phyloP scores from a whole-genome alignment of 2,329 filamentous ascomycete genomes.

The Penicillium sp. region DNA sequence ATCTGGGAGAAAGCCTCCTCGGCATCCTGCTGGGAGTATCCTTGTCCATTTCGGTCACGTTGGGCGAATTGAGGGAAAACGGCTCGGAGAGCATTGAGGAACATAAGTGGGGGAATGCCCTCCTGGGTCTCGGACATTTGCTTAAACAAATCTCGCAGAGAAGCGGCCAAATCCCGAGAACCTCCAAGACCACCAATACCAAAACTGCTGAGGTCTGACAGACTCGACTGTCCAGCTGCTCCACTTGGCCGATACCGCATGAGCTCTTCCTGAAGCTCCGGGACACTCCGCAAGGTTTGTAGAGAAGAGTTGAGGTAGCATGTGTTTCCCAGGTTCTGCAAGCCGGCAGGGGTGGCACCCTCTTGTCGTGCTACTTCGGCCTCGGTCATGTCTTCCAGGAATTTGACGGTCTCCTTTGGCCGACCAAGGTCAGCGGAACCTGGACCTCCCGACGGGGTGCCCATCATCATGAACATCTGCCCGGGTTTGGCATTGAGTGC shows the following conservation, averaged over 20 bases:
- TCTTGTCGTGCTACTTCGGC: constrained; percentile 80
- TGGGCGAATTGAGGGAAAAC: constrained; percentile 93
- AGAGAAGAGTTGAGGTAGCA: constrained; percentile 98
- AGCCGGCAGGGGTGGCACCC: constrained; percentile 80
- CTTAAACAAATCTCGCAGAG: constrained; percentile 79
- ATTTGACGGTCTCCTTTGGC: constrained; percentile 79
- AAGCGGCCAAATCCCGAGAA: constrained; percentile 69
- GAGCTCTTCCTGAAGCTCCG: constrained; percentile 82
- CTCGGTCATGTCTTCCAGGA: constrained; percentile 96
- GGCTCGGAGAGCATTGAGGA: constrained; percentile 74
- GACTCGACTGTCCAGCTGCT: constrained; percentile 30
- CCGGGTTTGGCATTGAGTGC: constrained; percentile 81
- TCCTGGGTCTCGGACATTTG: constrained; percentile 87
- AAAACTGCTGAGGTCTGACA: constrained; percentile 51
- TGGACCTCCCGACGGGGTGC: constrained; percentile 70
- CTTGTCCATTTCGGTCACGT: constrained; percentile 73
- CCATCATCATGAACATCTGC: constrained; percentile 94
- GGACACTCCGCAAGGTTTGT: constrained; percentile 84
- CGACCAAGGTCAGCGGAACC: constrained; percentile 58
- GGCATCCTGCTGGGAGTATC: constrained; percentile 96
- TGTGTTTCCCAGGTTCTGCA: constrained; percentile 93
- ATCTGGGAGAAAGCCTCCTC: constrained; percentile 99
- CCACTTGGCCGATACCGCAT: constrained; percentile 55
- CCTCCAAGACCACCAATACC: constrained; percentile 58
- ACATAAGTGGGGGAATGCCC: constrained; percentile 78